Conservation (phyloP, 768 basidiomycete species). For the Mycena haematopus region DNA sequence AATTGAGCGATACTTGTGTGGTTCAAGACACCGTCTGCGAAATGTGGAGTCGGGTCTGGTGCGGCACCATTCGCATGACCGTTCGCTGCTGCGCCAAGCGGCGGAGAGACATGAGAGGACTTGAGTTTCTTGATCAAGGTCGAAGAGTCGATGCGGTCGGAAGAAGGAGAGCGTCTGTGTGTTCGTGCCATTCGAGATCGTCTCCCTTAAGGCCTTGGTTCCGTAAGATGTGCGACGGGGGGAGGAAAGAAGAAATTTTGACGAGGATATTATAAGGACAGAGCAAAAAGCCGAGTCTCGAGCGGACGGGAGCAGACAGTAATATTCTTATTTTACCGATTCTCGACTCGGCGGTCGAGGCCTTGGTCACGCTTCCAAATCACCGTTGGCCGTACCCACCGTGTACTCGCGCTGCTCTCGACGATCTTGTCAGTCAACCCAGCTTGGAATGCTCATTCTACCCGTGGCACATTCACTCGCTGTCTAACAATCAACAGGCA, state of each 20-base stretch:
- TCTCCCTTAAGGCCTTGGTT: slow-evolving; percentile 4
- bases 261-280: slow-evolving; percentile 15
- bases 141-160: slow-evolving; percentile 25
- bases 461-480: not conserved
- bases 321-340: not conserved
- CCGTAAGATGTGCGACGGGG: slow-evolving; percentile 1
- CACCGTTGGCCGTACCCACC: too few relatives aligned
- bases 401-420: too few relatives aligned
- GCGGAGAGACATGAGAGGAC: slow-evolving; percentile 34
- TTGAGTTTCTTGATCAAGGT: slow-evolving; percentile 38
- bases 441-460: not conserved
- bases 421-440: too few relatives aligned
- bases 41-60: slow-evolving; percentile 46
- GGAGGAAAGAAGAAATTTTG: not conserved
- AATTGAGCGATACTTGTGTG: slow-evolving; percentile 61
- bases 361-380: not conserved
- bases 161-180: slow-evolving; percentile 38
- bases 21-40: slow-evolving; percentile 64
- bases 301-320: slow-evolving; percentile 10
- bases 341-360: not conserved
- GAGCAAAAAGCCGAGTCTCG: slow-evolving; percentile 3
- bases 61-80: slow-evolving; percentile 15
- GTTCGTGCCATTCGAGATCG: slow-evolving; percentile 35
- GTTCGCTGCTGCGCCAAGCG: slow-evolving; percentile 9
- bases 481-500: not conserved